A percentile compares a stretch with the other conserved stretches of the same genome.
phyloP scores from a whole-genome alignment of 1,139 yeast genomes.

The Pneumocystis oryctolagi region DNA sequence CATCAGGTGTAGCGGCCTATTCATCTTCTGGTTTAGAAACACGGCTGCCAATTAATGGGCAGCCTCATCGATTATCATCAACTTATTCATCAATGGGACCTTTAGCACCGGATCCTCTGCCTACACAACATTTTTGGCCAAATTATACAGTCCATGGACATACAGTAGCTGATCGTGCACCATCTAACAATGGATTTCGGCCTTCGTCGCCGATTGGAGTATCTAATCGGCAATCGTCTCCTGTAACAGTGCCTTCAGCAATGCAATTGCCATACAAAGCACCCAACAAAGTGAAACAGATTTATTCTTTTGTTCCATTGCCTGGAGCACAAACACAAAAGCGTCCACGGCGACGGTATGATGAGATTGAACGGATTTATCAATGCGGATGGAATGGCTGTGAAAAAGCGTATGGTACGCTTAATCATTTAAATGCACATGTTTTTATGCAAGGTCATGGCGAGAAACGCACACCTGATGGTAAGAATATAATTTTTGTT shows the following conservation, averaged over 20 bases:
- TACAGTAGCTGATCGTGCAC: neutral
- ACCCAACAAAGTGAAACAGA: slow-evolving; percentile 11
- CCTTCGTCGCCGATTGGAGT: neutral
- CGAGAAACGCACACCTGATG: slow-evolving; percentile 50
- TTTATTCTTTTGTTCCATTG: slow-evolving; percentile 21
- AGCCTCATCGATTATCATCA: neutral
- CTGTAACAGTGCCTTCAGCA: neutral
- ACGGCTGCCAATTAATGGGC: neutral
- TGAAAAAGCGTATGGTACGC: slow-evolving; percentile 57
- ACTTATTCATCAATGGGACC: neutral
- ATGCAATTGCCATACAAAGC: neutral
- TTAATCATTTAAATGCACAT: slow-evolving; percentile 66
- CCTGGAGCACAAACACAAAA: slow-evolving; percentile 25
- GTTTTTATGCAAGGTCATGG: slow-evolving; percentile 62
- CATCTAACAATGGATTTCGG: neutral
- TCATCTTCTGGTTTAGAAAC: neutral
- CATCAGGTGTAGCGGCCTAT: neutral
- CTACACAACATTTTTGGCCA: neutral
- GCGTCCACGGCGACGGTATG: slow-evolving; percentile 51
- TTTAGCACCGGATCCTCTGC: neutral
- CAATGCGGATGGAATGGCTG: slow-evolving; percentile 48
- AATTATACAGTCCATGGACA: neutral
- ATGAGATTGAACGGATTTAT: slow-evolving; percentile 55
- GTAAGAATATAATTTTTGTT: neutral
- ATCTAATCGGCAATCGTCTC: neutral